Conservation (phyloP, 306 rosid genomes). For the Aeschynomene evenia region DNA sequence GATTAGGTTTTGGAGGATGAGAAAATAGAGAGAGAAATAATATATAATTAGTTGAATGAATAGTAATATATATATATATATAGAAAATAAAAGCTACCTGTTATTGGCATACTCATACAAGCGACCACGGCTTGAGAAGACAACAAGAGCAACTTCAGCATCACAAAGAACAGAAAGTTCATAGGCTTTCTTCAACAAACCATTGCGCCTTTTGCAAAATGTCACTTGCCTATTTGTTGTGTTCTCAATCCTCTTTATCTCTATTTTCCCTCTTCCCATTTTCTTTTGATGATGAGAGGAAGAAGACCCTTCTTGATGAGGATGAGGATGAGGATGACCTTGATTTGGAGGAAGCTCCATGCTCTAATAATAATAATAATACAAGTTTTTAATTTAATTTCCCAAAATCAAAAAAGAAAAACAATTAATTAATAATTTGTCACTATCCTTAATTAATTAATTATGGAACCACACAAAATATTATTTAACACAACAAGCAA, state of each 20-base stretch:
- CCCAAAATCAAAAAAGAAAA: not conserved
- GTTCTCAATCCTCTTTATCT: slow-evolving; percentile 88
- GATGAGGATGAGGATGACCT: slow-evolving; percentile 30
- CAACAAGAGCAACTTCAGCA: slow-evolving; percentile 93
- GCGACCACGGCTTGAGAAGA: slow-evolving; percentile 90
- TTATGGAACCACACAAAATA: not conserved
- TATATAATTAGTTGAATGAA: too few relatives aligned
- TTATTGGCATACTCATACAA: slow-evolving; percentile 89
- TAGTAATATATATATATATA: too few relatives aligned
- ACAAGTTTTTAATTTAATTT: too few relatives aligned
- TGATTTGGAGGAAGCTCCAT: slow-evolving; percentile 59
- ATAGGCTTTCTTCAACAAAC: slow-evolving; percentile 86
- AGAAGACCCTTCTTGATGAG: slow-evolving; percentile 52
- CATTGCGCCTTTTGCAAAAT: slow-evolving; percentile 85
- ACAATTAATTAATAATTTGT: not conserved
- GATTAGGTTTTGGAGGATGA: too few relatives aligned
- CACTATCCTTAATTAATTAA: not conserved
- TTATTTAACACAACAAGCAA: not conserved
- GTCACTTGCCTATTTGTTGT: slow-evolving; percentile 88
- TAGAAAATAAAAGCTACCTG: slow-evolving; percentile 44
- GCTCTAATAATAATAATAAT: too few relatives aligned
- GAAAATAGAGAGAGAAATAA: too few relatives aligned
- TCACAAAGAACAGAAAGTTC: slow-evolving; percentile 87
- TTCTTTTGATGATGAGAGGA: slow-evolving; percentile 64
- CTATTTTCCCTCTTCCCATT: slow-evolving; percentile 87